phyloP scores from a whole-genome alignment of 2,329 filamentous ascomycete genomes.

The Fusarium armeniacum region DNA sequence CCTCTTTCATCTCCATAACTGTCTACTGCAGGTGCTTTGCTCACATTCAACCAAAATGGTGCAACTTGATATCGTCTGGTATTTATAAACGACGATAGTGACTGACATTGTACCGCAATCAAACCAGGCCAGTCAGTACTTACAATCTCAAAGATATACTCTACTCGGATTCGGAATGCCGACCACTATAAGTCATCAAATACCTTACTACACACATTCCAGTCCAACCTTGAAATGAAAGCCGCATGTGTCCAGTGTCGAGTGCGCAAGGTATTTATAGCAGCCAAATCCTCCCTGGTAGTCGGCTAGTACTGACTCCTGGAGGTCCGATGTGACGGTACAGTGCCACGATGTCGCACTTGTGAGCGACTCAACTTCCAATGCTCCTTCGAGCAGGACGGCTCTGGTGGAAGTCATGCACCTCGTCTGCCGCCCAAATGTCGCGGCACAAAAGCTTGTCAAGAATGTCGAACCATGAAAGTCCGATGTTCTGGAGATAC shows the following conservation, averaged over 20 bases:
- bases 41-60: not conserved
- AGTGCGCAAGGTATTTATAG: conserved; percentile 47
- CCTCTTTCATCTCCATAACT: conserved; percentile 3
- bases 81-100: conserved; percentile 4
- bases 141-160: not conserved
- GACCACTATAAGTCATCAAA: not conserved
- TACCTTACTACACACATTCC: not conserved
- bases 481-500: conserved; percentile 49
- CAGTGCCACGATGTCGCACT: conserved; percentile 46
- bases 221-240: conserved; percentile 39
- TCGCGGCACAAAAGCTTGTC: conserved; percentile 47
- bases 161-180: not conserved
- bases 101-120: not conserved
- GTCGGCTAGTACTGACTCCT: conserved; percentile 47
- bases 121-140: not conserved
- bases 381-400: conserved; percentile 50
- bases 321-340: conserved; percentile 51
- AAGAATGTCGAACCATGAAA: conserved; percentile 49
- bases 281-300: conserved; percentile 22
- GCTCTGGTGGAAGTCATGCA: conserved; percentile 41
- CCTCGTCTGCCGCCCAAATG: conserved; percentile 49
- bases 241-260: conserved; percentile 50
- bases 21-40: not conserved
- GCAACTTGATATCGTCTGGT: conserved; percentile 10
- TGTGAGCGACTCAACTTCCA: conserved; percentile 49